These are phyloP conservation scores for Bombardia bombarda DNA, from an alignment of 495 filamentous ascomycete genomes.

Conservation along the genomic window DNA sequence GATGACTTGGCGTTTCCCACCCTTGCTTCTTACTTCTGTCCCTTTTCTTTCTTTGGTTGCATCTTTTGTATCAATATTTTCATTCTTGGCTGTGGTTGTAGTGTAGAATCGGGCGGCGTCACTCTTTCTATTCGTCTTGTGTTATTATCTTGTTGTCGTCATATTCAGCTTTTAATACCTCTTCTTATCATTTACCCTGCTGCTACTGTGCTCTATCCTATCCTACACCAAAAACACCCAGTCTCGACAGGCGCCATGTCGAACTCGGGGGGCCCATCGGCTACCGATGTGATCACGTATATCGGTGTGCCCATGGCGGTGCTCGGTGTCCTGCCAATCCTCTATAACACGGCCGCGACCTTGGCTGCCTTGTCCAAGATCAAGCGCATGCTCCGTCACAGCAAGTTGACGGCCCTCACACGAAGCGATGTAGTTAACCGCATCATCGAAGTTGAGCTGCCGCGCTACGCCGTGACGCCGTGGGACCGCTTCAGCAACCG, in stretches of 20 bases:
- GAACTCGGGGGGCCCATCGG: constrained; percentile 10
- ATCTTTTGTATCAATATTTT: no score
- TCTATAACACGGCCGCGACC: constrained; percentile 50
- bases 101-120: no score
- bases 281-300: constrained; percentile 40
- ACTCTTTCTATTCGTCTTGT: no score
- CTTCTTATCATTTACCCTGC: no score
- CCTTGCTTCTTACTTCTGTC: no score
- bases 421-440: constrained; percentile 55
- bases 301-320: constrained; percentile 59
- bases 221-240: no score
- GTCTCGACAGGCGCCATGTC: no score
- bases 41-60: no score
- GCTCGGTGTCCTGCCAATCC: constrained; percentile 58
- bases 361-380: constrained; percentile 49
- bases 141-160: no score
- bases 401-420: constrained; percentile 47
- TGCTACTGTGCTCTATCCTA: neutral
- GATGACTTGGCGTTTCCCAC: no score
- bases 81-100: no score
- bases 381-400: constrained; percentile 44
- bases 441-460: constrained; percentile 58
- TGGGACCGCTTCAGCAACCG: constrained; percentile 43
- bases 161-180: no score
- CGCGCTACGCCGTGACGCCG: constrained; percentile 53